A percentile compares a stretch with the other conserved stretches of the same genome.
Evolutionary conservation across 345 rosid species (phyloP).

Genomic region (Microcos paniculata): DNA sequence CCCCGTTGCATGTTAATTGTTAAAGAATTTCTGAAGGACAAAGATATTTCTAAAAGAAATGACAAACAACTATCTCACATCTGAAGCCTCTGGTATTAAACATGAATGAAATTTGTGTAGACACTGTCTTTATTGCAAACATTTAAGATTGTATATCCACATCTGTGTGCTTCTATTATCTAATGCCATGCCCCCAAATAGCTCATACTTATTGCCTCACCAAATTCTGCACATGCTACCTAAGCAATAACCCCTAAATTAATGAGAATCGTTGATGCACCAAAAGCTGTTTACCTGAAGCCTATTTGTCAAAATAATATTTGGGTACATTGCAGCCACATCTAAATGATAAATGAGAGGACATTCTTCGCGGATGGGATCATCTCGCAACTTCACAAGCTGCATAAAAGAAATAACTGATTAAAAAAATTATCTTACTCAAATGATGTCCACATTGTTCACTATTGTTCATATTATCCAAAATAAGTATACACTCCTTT

Average conservation of each 20-base stretch:
- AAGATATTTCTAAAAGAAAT: not conserved
- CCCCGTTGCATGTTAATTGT: slow-evolving; percentile 1
- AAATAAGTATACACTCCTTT: not conserved
- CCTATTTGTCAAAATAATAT: slow-evolving; percentile 94
- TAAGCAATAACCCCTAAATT: not conserved
- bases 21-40: not conserved
- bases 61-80: not conserved
- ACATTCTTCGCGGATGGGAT: slow-evolving; percentile 84
- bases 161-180: not conserved
- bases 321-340: slow-evolving; percentile 99
- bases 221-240: not conserved
- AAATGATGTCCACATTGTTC: not conserved
- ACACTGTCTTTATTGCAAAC: not conserved
- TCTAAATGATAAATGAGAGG: slow-evolving; percentile 97
- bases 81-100: not conserved
- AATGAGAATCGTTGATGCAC: not conserved
- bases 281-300: slow-evolving; percentile 59
- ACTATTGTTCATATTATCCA: not conserved
- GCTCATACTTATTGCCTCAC: not conserved
- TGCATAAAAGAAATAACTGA: slow-evolving; percentile 34
- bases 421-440: not conserved
- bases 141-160: not conserved
- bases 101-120: not conserved
- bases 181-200: slow-evolving; percentile 1
- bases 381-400: slow-evolving; percentile 76